Evolutionary conservation across 768 basidiomycete species (phyloP), one percentile per base, ranked within the genome.

Genomic region (Fistulinella prunicolor): DNA sequence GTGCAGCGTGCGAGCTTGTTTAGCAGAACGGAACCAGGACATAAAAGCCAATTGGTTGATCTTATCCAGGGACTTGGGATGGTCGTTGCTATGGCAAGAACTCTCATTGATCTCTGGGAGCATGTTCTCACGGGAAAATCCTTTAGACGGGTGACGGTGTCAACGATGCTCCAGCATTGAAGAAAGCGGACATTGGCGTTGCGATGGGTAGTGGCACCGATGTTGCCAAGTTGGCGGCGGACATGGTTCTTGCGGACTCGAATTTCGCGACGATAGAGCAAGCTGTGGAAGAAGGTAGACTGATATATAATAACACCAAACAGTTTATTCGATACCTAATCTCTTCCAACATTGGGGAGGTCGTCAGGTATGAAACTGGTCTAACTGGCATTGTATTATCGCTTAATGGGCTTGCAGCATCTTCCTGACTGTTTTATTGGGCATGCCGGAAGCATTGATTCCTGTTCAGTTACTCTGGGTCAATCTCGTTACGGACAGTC

Each of bases 171-270:
- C 94, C 94, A 28, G 96, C 95, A 0, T 70, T 99, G 59, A 94
- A 95, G 67, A 94, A 88, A 70, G 96, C 95, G 12, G 93, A 95
- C 59, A 99, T 99, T 59, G 95, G 95, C 67, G 87, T 99, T 44
- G 94, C 95, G 4, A 99, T 99, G 95, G 95, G 95, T 38, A 94
- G 92, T 48, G 95, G 95, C 44, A 99, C 96, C 1, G 96, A 99
- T 64, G 95, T 99, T 36, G 95, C 95, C 52, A 98, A 97, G 71
- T 74, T 96, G 50, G 96, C 95, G 4, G 92, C 95, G 8, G 95
- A 99, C 68, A 95, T 99, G 93, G 94, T 99, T 24, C 81, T 94
- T 42, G 89, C 91, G 6, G 94, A 95, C 67, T 94, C 94, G 40
- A 98, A 98, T 74, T 99, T 99, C 69, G 86, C 93, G 10, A 94